Conservation (phyloP, 1,284 basidiomycete species). For the Trichosporon coremiiforme region DNA sequence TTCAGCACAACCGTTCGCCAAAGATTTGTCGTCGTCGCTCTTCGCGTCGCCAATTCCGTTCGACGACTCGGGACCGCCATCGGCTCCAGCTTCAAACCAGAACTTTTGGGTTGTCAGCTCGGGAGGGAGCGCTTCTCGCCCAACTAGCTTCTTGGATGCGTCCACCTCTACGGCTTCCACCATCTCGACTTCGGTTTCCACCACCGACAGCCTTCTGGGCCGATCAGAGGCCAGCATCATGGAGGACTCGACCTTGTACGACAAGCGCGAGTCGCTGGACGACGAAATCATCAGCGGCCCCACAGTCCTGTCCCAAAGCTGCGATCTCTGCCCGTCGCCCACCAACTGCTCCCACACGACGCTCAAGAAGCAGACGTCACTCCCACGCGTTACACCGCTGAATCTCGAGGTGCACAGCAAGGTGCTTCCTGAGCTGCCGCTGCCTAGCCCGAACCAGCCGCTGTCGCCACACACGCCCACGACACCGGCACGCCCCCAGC, state of each 20-base stretch:
- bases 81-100: slow-evolving; percentile 30
- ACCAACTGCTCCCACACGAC: slow-evolving; percentile 4
- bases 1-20: slow-evolving; percentile 4
- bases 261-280: slow-evolving; percentile 12
- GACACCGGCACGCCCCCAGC: slow-evolving; percentile 18
- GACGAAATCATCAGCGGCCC: slow-evolving; percentile 14
- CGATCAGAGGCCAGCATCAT: slow-evolving; percentile 6
- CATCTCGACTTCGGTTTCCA: slow-evolving; percentile 14
- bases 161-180: slow-evolving; percentile 13
- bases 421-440: slow-evolving; percentile 11
- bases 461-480: slow-evolving; percentile 23
- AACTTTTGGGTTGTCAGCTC: slow-evolving; percentile 28
- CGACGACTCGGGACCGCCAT: slow-evolving; percentile 42
- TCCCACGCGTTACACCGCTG: neutral
- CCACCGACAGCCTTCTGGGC: slow-evolving; percentile 14
- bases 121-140: neutral
- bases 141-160: slow-evolving; percentile 17
- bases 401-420: slow-evolving; percentile 20
- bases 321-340: slow-evolving; percentile 1
- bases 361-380: slow-evolving; percentile 4
- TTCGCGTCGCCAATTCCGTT: slow-evolving; percentile 8
- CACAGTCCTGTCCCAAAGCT: slow-evolving; percentile 8
- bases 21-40: neutral
- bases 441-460: slow-evolving; percentile 9
- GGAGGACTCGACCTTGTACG: neutral